Percentiles rank a stretch among this genome's conserved stretches.
Evolutionary conservation across 1,139 yeast species (phyloP).

Genomic region (Candida freyschussii): DNA sequence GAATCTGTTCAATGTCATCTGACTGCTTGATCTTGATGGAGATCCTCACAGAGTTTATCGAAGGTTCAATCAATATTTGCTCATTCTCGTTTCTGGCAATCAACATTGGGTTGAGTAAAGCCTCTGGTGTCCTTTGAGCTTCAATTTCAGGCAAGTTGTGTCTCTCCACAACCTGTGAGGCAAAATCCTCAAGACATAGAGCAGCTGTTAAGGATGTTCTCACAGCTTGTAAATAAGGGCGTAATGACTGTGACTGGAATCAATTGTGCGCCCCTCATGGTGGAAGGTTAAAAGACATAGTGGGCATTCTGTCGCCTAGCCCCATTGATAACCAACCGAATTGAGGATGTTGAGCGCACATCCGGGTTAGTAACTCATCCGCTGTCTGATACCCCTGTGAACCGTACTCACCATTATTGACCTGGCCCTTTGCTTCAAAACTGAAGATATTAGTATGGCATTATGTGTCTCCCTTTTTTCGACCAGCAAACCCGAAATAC

Average conservation of each 20-base stretch:
- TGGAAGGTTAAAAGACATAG: too few relatives aligned
- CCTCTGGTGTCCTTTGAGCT: constrained; percentile 71
- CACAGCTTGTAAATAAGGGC: constrained; percentile 92
- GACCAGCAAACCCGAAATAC: background rate
- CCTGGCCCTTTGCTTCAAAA: too few relatives aligned
- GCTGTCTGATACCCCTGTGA: too few relatives aligned
- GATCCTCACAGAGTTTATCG: constrained; percentile 84
- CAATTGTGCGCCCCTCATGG: background rate
- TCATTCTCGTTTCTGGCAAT: constrained; percentile 94
- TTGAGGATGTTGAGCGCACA: too few relatives aligned
- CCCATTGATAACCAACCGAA: too few relatives aligned
- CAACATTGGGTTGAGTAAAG: constrained; percentile 81
- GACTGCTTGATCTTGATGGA: constrained; percentile 94
- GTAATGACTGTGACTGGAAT: constrained; percentile 79
- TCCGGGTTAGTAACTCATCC: too few relatives aligned
- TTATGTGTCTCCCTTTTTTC: too few relatives aligned
- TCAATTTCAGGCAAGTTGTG: constrained; percentile 97
- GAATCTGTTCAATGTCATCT: constrained; percentile 91
- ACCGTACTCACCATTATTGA: too few relatives aligned
- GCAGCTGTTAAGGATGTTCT: constrained; percentile 94
- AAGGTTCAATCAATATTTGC: constrained; percentile 86
- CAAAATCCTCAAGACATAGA: constrained; percentile 88
- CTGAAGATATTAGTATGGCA: too few relatives aligned
- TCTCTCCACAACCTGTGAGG: constrained; percentile 93
- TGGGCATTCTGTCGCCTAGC: too few relatives aligned